phyloP scores from a whole-genome alignment of 495 filamentous ascomycete genomes.

The Usnea hakonensis region DNA sequence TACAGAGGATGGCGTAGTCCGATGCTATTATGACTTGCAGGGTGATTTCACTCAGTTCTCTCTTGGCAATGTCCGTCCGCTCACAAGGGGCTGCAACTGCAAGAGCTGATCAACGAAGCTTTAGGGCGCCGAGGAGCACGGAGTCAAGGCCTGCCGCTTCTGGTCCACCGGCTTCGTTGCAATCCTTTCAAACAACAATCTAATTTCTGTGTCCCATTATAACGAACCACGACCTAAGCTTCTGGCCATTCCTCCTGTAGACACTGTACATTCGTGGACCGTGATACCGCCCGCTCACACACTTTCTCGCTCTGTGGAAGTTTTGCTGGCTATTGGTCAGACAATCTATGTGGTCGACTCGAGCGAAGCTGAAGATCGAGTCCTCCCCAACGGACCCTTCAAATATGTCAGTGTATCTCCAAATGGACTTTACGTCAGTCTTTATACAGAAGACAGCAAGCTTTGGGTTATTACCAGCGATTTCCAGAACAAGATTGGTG shows the following conservation, averaged over 20 bases:
- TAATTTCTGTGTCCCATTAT: constrained; percentile 81
- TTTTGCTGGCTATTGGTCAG: constrained; percentile 74
- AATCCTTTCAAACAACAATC: constrained; percentile 78
- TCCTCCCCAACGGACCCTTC: constrained; percentile 86
- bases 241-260: constrained; percentile 69
- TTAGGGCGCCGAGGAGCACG: constrained; percentile 74
- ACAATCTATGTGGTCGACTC: constrained; percentile 84
- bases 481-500: constrained; percentile 83
- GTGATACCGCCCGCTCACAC: constrained; percentile 84
- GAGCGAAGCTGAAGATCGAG: constrained; percentile 80
- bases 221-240: constrained; percentile 82
- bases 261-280: constrained; percentile 78
- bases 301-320: constrained; percentile 90
- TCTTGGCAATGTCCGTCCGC: constrained; percentile 63
- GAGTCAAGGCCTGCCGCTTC: constrained; percentile 81
- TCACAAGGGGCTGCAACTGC: background rate
- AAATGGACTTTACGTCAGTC: constrained; percentile 75
- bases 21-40: constrained; percentile 86
- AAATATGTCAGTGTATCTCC: constrained; percentile 83
- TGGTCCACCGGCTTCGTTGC: constrained; percentile 89
- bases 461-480: constrained; percentile 91
- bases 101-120: constrained; percentile 23
- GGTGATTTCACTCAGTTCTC: constrained; percentile 93
- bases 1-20: constrained; percentile 80
- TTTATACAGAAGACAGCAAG: constrained; percentile 79